Evolutionary conservation across 1,284 basidiomycete genomes (phyloP), one percentile per base, ranked within the genome.

Genomic region (Ganoderma sinense): DNA sequence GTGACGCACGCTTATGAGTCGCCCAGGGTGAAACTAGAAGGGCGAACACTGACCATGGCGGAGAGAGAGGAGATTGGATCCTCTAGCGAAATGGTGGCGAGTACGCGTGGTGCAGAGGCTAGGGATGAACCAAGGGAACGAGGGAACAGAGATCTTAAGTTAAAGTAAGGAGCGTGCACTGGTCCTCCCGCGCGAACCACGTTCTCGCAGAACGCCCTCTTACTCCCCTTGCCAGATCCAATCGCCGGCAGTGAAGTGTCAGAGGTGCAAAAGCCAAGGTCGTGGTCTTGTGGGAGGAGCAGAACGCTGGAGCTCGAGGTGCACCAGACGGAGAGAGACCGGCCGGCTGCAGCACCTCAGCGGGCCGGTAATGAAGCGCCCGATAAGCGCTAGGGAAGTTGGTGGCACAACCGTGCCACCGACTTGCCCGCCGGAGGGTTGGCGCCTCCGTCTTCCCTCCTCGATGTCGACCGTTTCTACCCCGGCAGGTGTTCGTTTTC

Each of bases 1-100:
- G 79, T 71, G 78, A 78, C 78, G 79, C 76, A 77, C 71, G 68
- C 63, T 65, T 62, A 72, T 78, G 31, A 76, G 74, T 31, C 55
- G n/a, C 64, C 65, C 39, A 56, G 51, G n/a, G 16, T 31, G 14
- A 31, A 53, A 40, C 20, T 18, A 20, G 60, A 43, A 26, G 29
- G 29, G 31, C n/a, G 51, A 11, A 13, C n/a, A 73, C 76, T 58
- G 55, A 78, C 78, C 77, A 78, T 77, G 69, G 60, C 71, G 64
- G 65, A 63, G 23, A n/a, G 53, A 64, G 68, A 73, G 63, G 58
- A 59, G 55, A 62, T 20, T 45, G 40, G 62, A 64, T 62, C 67
- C 63, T 69, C 69, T 33, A 41, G 39, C 36, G 36, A 36, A 48
- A 31, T 29, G 39, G 40, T 61, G 20, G 56, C 62, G 60, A 56